Conservation (phyloP, 176 grass and related monocot species). For the Aegilops sharonensis region DNA sequence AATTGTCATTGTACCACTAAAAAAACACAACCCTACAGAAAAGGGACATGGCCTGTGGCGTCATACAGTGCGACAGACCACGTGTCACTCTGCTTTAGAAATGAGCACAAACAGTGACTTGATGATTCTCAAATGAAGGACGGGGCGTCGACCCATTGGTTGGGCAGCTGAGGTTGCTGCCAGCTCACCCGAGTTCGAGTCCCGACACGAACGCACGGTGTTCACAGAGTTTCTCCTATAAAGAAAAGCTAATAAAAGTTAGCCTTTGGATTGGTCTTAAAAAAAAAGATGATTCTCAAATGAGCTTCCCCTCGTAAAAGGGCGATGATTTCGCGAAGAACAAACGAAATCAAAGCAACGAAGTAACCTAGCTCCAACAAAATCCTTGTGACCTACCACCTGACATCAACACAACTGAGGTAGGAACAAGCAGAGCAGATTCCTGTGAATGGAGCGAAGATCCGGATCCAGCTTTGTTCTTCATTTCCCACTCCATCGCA, state of each 20-base stretch:
- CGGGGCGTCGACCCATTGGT: too few species aligned
- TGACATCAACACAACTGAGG: not conserved
- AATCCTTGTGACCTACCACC: not conserved
- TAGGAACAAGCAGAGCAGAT: not conserved
- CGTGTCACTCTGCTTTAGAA: not conserved
- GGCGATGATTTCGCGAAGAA: too few species aligned
- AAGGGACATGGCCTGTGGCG: not conserved
- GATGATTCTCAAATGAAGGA: not conserved
- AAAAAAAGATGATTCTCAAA: not conserved
- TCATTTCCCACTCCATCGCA: not conserved
- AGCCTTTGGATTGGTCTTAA: too few species aligned
- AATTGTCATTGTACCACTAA: too few species aligned
- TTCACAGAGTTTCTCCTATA: too few species aligned
- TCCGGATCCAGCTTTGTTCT: not conserved
- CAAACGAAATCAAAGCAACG: not conserved
- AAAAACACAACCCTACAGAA: too few species aligned
- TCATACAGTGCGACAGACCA: not conserved
- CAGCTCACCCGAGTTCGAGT: too few species aligned
- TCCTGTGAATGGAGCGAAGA: constrained; percentile 16
- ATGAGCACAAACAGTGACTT: not conserved
- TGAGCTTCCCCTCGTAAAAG: not conserved
- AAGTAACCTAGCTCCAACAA: not conserved
- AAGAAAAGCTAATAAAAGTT: too few species aligned
- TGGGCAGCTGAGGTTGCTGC: too few species aligned
- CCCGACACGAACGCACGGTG: too few species aligned